Evolutionary conservation across 139 green algal species (phyloP).

Genomic region (Ulvella scutata): DNA sequence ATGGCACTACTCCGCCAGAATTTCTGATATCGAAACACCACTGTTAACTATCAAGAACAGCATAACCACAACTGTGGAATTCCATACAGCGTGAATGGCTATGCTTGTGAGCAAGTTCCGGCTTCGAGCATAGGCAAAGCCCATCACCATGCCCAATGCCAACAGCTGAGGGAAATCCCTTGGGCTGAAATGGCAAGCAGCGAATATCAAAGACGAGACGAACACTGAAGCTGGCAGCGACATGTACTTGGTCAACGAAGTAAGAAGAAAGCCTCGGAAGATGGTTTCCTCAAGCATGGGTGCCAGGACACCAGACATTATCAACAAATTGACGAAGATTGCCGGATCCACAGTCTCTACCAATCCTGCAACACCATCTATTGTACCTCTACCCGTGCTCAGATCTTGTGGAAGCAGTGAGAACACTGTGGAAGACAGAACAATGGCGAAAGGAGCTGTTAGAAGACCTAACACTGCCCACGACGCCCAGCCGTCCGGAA

Average conservation of each 20-base stretch:
- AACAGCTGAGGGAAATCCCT: conserved; percentile 64
- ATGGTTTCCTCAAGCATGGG: conserved; percentile 73
- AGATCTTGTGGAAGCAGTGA: neutral
- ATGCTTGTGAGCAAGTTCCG: conserved; percentile 80
- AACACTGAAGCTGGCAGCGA: conserved; percentile 43
- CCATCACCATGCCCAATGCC: conserved; percentile 58
- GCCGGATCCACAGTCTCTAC: neutral
- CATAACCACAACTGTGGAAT: conserved; percentile 16
- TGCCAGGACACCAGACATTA: conserved; percentile 39
- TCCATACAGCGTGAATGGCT: conserved; percentile 75
- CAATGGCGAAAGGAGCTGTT: neutral
- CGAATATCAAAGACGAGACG: conserved; percentile 46
- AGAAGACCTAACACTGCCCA: neutral
- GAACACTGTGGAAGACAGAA: neutral
- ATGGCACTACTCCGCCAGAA: neutral
- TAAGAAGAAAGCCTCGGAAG: conserved; percentile 81
- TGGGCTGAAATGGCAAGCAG: conserved; percentile 47
- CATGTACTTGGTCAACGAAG: conserved; percentile 56
- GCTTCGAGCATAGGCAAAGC: conserved; percentile 51
- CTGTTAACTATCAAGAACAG: neutral
- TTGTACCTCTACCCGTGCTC: neutral
- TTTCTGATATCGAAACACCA: neutral
- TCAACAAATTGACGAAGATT: neutral
- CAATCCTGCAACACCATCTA: neutral
- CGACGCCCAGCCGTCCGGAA: neutral